Base-by-base conservation (phyloP, 192 early-diverging fungal species). In the Coemansia sp. region DNA sequence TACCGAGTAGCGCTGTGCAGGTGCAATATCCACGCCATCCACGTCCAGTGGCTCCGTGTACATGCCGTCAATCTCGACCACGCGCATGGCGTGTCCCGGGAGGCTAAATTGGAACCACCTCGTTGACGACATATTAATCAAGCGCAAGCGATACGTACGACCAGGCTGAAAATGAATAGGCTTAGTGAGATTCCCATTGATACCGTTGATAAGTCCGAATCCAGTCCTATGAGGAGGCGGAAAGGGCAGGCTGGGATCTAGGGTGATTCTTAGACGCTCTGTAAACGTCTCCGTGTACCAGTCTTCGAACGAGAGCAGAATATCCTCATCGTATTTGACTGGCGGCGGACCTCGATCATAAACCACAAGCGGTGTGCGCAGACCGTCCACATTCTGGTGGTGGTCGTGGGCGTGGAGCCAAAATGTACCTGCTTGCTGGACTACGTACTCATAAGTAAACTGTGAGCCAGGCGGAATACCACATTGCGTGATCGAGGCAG, bases 1-100 rank as follows among this genome's bases (percentile, higher is more conserved):
- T 0, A 95, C 90, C n/a, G 93, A 93, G 74, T 90, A 87, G 36
- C 95, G 87, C 66, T 95, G 93, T 0, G 88, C 95, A 22, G 89
- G 86, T 2, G 85, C 85, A 12, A 94, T 57, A 34, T 86, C 74
- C 33, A 93, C 72, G 18, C 74, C 82, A 7, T 86, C 68, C 12
- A 88, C 88, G 2, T 72, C 78, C 18, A 65, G 69, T 5, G 87
- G 88, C 60, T 88, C 66, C 2, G 85, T 85, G 63, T 91, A 83
- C 41, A 78, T 79, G 57, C 93, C 93, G 33, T 94, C 93, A 41
- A 87, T 78, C 78, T 96, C 95, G 70, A 94, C 90, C 10, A 96
- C 85, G 36, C 79, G 72, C 75, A 96, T 78, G 5, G 75, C 73
- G 75, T 95, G 95, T 11, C 88, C 90, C 57, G 91, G 91, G 62